Base-by-base conservation (phyloP, 2,329 filamentous ascomycete genomes). In the Fusarium beomiforme region DNA sequence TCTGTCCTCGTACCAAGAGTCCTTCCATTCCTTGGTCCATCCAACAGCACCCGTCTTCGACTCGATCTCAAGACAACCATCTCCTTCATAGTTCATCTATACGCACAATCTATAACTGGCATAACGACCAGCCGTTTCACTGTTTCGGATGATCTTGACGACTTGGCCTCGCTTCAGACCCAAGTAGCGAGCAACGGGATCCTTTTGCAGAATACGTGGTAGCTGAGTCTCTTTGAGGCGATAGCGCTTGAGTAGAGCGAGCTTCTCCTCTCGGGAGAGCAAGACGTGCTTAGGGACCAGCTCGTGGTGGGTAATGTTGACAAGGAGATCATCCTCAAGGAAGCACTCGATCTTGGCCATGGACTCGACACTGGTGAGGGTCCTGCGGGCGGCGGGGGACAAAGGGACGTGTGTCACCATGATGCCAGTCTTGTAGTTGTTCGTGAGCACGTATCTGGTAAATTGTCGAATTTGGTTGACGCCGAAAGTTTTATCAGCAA, bases 301-400 rank as follows among this genome's bases (percentile, higher is more conserved):
- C 83, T 98, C 95, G 84, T 99, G 96, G 81, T 95, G 93, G 65
- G 95, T 98, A 82, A 99, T 98, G 84, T 99, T 99, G 82, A 99
- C 95, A 66, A 98, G 87, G 76, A 99, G 83, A 83, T 99, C 96
- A 81, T 96, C 92, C 86, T 98, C 96, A 76, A 95, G 89, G 85
- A 99, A 99, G 80, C 94, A 93, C 85, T 99, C 96, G 78, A 98
- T 93, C 78, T 93, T 90, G 59, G 92, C 92, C 79, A 90, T 88
- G 69, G 90, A 90, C 75, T 92, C 89, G 63, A 95, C 90, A 65
- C 91, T 91, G 72, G 90, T 90, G 75, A 97, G 92, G 74, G 95
- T 90, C 85, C 97, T 97, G 81, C 95, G 90, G 39, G 95, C 95
- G 67, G 95, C 92, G 31, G 94, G 89, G 1, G 94, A 97, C 65